phyloP scores from a whole-genome alignment of 768 basidiomycete genomes.

The Imleria badia region DNA sequence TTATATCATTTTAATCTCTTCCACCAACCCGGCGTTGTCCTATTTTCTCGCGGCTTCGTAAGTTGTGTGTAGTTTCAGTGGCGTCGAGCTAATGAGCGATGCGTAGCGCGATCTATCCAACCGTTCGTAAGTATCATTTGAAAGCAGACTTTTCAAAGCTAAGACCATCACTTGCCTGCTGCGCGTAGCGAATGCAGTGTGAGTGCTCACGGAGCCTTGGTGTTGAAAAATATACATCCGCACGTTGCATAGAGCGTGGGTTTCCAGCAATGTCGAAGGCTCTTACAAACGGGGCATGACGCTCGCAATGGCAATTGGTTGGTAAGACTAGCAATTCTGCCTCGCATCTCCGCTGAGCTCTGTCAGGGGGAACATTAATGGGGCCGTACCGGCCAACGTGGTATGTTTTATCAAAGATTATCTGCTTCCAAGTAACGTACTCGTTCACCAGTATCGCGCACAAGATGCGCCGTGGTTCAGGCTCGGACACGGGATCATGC shows the following conservation, averaged over 20 bases:
- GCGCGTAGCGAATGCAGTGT: constrained; percentile 51
- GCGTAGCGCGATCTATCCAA: constrained; percentile 46
- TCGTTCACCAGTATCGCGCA: constrained; percentile 56
- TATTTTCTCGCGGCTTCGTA: constrained; percentile 74
- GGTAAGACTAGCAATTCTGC: constrained; percentile 18
- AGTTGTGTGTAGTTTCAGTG: constrained; percentile 27
- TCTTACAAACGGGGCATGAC: constrained; percentile 72
- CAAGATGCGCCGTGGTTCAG: constrained; percentile 65
- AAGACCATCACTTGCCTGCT: not conserved
- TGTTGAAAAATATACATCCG: not conserved
- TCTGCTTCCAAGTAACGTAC: not conserved
- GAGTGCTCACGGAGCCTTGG: constrained; percentile 20
- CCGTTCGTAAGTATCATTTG: constrained; percentile 37
- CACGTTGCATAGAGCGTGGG: constrained; percentile 54
- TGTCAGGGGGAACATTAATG: constrained; percentile 60
- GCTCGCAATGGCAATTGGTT: constrained; percentile 69
- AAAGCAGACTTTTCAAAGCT: not conserved
- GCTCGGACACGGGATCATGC: constrained; percentile 65
- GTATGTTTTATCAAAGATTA: constrained; percentile 38
- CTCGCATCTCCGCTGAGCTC: constrained; percentile 17
- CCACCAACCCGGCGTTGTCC: constrained; percentile 58
- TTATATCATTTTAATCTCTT: constrained; percentile 66
- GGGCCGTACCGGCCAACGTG: constrained; percentile 65
- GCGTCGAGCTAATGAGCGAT: not conserved
- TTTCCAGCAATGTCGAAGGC: constrained; percentile 70